Evolutionary conservation across 163 green algal genomes (phyloP), one percentile per base, ranked within the genome.

Genomic region (Prototheca cutis): DNA sequence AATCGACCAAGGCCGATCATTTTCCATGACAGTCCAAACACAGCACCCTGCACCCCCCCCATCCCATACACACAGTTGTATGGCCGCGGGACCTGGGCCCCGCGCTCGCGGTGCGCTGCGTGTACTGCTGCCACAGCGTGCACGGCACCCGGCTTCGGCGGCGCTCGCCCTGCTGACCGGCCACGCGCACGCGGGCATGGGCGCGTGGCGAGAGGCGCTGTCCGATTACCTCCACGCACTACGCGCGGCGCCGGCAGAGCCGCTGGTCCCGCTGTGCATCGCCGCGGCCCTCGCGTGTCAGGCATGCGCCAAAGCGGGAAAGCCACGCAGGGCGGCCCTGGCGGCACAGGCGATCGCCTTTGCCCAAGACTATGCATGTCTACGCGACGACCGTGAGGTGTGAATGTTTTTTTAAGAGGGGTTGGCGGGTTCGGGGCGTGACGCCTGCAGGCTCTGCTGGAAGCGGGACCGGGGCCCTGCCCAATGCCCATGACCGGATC

Each of bases 191-290:
- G 31, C 75, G 28, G 47, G 66, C 31, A 54, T 57, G 63, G 62
- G 63, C 19, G 33, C 65, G 13, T 75, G 82, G 55, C 23, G 13
- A 1, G 70, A 79, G 15, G 84, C 83, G 4, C 61, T 83, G 10
- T 57, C 62, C 4, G 79, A 89, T 67, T 85, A 85, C 72, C 81
- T 84, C 59, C 72, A 83, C 21, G 80, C 84, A 59, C 53, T 59
- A 18, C 53, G 8, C 6, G 31, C 31, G 8, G 28, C 62, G 33
- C 73, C 69, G 0, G 15, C 67, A 3, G 77, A 94, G 65, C 81
- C 83, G 28, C 68, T 91, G 23, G 63, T 86, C n/a, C 66, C 87
- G 63, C 67, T 93, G 57, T 84, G 80, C 70, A 74, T 90, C 27
- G 75, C 64, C 10, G 54, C 74, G 19, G 62, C 68, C 4, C 73